These are phyloP conservation scores for Rosa rugosa DNA, from an alignment of 306 rosid genomes.

Conservation along the genomic window DNA sequence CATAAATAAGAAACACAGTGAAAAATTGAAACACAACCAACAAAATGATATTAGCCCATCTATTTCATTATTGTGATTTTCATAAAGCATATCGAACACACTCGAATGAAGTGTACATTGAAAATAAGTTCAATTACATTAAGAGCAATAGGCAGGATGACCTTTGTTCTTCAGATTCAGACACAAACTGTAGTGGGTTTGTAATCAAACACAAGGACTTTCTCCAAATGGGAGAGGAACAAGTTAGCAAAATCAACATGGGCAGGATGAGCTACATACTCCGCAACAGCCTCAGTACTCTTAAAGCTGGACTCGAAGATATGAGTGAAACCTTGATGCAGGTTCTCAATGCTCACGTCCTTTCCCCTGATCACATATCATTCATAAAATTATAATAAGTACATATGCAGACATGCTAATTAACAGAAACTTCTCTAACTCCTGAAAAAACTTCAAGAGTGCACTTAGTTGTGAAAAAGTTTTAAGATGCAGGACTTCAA, in stretches of 20 bases:
- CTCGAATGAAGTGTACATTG: background rate
- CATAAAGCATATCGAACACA: background rate
- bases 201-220: constrained; percentile 61
- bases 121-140: background rate
- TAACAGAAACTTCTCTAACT: background rate
- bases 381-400: background rate
- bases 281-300: constrained; percentile 71
- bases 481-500: background rate
- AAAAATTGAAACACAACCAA: background rate
- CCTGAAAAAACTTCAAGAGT: background rate
- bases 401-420: background rate
- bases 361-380: constrained; percentile 55
- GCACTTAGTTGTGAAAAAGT: background rate
- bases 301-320: constrained; percentile 83
- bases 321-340: constrained; percentile 90
- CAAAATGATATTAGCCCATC: background rate
- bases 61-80: constrained; percentile 15
- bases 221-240: constrained; percentile 55
- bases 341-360: constrained; percentile 70
- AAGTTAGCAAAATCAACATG: constrained; percentile 67
- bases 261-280: constrained; percentile 65
- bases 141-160: constrained; percentile 5
- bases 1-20: background rate
- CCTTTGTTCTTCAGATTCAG: constrained; percentile 23
- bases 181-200: constrained; percentile 48